Evolutionary conservation across 2,329 filamentous ascomycete genomes (phyloP).

Genomic region (Calonectria honghensis): DNA sequence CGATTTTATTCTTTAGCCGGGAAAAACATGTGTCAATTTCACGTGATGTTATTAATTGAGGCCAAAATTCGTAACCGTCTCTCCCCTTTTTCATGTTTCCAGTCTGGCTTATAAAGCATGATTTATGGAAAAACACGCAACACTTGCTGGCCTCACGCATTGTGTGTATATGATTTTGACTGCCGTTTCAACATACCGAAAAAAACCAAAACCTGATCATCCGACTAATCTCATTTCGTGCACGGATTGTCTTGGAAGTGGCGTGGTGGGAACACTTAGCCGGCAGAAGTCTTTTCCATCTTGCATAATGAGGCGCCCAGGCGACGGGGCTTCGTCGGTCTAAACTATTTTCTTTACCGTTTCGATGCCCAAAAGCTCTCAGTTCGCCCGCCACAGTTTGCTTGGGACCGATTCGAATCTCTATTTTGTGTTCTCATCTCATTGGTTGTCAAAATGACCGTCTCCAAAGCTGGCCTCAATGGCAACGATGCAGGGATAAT

Average conservation of each 20-base stretch:
- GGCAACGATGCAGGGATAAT: background rate
- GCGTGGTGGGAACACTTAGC: background rate
- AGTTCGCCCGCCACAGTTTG: background rate
- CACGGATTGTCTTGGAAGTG: background rate
- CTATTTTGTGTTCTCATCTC: background rate
- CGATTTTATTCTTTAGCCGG: background rate
- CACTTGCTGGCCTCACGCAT: background rate
- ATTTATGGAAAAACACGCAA: background rate
- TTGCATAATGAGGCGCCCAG: background rate
- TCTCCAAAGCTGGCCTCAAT: background rate
- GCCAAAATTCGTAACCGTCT: background rate
- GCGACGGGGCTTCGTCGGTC: background rate
- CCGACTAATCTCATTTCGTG: background rate
- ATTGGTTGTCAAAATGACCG: conserved; percentile 9
- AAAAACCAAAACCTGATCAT: background rate
- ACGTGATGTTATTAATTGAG: background rate
- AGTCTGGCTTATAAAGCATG: background rate
- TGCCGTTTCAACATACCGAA: background rate
- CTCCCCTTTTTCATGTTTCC: background rate
- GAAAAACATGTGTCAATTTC: background rate
- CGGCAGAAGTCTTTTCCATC: conserved; percentile 35
- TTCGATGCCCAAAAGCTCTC: conserved; percentile 3
- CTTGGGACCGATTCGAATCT: background rate
- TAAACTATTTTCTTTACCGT: background rate
- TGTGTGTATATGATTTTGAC: background rate